Percentiles rank a stretch among this genome's conserved stretches.
Evolutionary conservation across 1,284 basidiomycete species (phyloP).

Genomic region (Ceratobasidium sp.): DNA sequence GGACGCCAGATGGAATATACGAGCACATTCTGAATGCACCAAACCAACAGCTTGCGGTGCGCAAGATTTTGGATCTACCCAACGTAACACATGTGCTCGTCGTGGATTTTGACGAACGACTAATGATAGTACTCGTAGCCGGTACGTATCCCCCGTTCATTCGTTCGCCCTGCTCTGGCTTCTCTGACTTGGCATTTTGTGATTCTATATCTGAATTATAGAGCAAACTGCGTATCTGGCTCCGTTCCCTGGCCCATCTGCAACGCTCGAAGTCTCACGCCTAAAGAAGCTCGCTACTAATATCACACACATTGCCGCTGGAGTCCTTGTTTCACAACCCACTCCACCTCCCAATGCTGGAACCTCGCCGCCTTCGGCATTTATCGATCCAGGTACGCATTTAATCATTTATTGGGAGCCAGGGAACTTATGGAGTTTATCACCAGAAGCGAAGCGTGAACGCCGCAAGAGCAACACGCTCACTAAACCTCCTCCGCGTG

Average conservation of each 20-base stretch:
- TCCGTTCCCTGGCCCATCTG: constrained; percentile 27
- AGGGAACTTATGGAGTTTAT: not conserved
- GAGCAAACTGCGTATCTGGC: constrained; percentile 38
- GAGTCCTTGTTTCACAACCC: constrained; percentile 24
- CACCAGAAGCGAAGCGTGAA: constrained; percentile 13
- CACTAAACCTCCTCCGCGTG: constrained; percentile 27
- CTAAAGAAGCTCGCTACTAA: constrained; percentile 28
- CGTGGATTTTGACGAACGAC: constrained; percentile 31
- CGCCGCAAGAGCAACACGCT: constrained; percentile 35
- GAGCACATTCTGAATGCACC: constrained; percentile 29
- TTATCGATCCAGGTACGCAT: constrained; percentile 27
- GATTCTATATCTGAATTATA: not conserved
- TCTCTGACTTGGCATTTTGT: not conserved
- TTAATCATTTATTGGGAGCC: not conserved
- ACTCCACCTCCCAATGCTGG: not conserved
- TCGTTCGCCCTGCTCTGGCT: not conserved
- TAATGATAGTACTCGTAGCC: constrained; percentile 37
- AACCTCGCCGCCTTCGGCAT: constrained; percentile 22
- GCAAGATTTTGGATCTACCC: constrained; percentile 32
- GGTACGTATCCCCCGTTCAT: not conserved
- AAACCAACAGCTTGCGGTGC: constrained; percentile 20
- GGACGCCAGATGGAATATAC: constrained; percentile 28
- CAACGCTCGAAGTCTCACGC: constrained; percentile 34
- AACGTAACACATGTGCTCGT: constrained; percentile 31
- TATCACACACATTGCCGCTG: constrained; percentile 37